Evolutionary conservation across 192 early-diverging fungal genomes (phyloP).

Genomic region (Coemansia sp.): DNA sequence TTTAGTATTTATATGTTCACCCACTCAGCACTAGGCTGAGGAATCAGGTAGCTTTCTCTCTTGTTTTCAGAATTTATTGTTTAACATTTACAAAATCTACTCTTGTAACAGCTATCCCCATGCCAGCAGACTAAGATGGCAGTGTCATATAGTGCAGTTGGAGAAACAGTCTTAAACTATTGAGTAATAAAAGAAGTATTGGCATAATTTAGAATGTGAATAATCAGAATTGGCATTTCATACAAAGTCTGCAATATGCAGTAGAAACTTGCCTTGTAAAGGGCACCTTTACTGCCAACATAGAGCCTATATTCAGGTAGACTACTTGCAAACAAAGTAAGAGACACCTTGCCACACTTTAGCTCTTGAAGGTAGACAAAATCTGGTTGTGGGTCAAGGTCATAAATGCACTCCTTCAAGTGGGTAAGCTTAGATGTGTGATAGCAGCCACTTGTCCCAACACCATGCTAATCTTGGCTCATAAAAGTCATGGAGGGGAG

Average conservation of each 20-base stretch:
- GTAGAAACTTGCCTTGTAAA: background rate
- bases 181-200: background rate
- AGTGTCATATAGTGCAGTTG: background rate
- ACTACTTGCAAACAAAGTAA: too few relatives aligned
- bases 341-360: too few relatives aligned
- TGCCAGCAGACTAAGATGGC: background rate
- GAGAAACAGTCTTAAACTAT: background rate
- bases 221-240: background rate
- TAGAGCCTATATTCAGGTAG: background rate
- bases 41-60: too few relatives aligned
- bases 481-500: background rate
- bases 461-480: background rate
- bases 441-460: background rate
- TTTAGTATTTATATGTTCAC: too few relatives aligned
- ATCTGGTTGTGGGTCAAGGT: background rate
- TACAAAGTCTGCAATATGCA: background rate
- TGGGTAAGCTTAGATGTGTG: background rate
- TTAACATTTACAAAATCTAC: too few relatives aligned
- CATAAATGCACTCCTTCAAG: background rate
- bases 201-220: background rate
- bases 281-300: background rate
- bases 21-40: too few relatives aligned
- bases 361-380: background rate
- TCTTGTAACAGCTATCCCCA: background rate
- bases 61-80: too few relatives aligned